Evolutionary conservation across 2,329 filamentous ascomycete species (phyloP).

Genomic region (Ophiostoma pallidulum): DNA sequence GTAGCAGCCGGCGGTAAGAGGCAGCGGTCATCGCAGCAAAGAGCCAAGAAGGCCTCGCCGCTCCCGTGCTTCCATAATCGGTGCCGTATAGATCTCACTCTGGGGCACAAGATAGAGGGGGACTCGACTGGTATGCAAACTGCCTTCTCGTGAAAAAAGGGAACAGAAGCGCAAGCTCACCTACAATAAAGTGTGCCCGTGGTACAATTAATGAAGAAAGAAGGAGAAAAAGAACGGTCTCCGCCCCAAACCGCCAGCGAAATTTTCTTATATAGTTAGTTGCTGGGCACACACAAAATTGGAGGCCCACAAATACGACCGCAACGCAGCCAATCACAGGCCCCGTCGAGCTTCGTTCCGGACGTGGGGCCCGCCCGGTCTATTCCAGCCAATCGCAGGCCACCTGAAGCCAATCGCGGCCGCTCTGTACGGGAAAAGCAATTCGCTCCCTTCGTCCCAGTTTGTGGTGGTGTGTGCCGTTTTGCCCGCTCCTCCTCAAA

Average conservation of each 20-base stretch:
- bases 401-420: constrained; percentile 18
- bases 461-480: constrained; percentile 5
- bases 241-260: no score
- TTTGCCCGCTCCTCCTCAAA: constrained; percentile 16
- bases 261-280: no score
- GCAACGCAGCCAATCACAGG: constrained; percentile 16
- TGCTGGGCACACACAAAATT: no score
- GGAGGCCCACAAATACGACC: no score
- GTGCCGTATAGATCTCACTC: constrained; percentile 47
- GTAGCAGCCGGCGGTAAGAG: constrained; percentile 69
- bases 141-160: constrained; percentile 14
- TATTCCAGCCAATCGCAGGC: constrained; percentile 12
- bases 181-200: constrained; percentile 63
- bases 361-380: constrained; percentile 5
- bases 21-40: constrained; percentile 49
- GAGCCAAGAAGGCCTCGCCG: constrained; percentile 28
- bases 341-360: constrained; percentile 13
- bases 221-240: constrained; percentile 29
- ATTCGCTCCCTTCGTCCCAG: constrained; percentile 17
- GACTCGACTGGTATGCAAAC: constrained; percentile 50
- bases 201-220: constrained; percentile 51
- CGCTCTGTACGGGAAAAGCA: constrained; percentile 17
- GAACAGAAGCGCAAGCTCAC: constrained; percentile 53
- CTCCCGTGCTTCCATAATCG: constrained; percentile 65
- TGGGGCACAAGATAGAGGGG: constrained; percentile 66